Evolutionary conservation across 2,329 filamentous ascomycete species (phyloP).

Genomic region (Thelonectria rubi): DNA sequence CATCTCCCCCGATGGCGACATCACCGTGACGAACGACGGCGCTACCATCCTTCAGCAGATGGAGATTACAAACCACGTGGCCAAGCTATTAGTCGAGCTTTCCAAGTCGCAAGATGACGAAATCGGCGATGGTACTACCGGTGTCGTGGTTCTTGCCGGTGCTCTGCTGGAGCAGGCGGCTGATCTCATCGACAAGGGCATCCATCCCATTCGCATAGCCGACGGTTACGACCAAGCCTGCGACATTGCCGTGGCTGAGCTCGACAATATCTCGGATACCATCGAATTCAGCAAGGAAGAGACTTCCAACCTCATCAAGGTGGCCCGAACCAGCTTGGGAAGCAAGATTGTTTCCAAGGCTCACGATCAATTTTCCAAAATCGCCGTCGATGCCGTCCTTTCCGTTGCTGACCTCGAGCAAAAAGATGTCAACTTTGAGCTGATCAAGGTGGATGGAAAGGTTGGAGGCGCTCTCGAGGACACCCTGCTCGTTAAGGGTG

Average conservation of each 20-base stretch:
- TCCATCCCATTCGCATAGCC: conserved; percentile 97
- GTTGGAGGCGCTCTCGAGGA: conserved; percentile 94
- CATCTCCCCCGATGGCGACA: conserved; percentile 97
- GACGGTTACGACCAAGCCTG: conserved; percentile 98
- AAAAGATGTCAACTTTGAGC: conserved; percentile 97
- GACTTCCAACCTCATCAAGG: conserved; percentile 88
- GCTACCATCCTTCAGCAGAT: conserved; percentile 98
- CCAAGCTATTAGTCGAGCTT: conserved; percentile 94
- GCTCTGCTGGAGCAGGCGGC: conserved; percentile 95
- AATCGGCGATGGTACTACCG: conserved; percentile 97
- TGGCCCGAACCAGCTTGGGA: conserved; percentile 93
- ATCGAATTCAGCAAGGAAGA: conserved; percentile 85
- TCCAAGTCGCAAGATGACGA: conserved; percentile 99
- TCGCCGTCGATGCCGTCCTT: conserved; percentile 95
- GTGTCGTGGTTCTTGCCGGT: conserved; percentile 94
- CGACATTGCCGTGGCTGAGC: conserved; percentile 91
- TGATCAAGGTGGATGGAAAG: conserved; percentile 99
- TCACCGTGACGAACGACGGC: conserved; percentile 98
- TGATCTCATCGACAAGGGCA: conserved; percentile 99
- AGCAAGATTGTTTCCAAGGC: conserved; percentile 99
- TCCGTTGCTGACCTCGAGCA: conserved; percentile 95
- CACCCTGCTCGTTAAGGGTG: conserved; percentile 92
- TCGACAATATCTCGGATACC: conserved; percentile 91
- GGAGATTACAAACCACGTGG: conserved; percentile 99
- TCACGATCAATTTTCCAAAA: conserved; percentile 97